Percentiles rank a stretch among this genome's conserved stretches.
phyloP scores from a whole-genome alignment of 768 basidiomycete genomes.

The Tylopilus sp. region DNA sequence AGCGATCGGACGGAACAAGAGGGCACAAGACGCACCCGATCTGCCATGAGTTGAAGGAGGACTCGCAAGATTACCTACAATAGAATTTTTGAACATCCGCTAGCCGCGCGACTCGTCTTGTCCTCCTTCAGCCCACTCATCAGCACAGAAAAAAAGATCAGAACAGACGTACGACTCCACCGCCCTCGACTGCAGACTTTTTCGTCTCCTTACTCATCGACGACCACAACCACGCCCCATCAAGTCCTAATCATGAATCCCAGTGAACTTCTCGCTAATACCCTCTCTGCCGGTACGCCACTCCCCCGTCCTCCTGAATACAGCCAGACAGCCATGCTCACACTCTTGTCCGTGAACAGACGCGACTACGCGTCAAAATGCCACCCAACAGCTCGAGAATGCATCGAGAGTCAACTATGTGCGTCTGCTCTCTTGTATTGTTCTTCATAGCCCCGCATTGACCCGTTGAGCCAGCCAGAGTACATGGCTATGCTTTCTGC shows the following conservation, averaged over 20 bases:
- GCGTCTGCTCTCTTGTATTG: conserved; percentile 41
- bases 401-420: conserved; percentile 90
- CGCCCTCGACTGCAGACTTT: conserved; percentile 11
- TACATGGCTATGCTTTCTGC: conserved; percentile 90
- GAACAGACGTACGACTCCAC: conserved; percentile 10
- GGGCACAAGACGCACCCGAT: conserved; percentile 25
- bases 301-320: conserved; percentile 29
- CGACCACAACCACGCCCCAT: conserved; percentile 22
- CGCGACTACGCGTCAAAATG: conserved; percentile 86
- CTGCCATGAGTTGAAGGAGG: conserved; percentile 24
- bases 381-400: conserved; percentile 83
- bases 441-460: background rate
- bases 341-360: conserved; percentile 47
- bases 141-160: conserved; percentile 8
- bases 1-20: background rate
- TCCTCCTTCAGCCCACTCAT: conserved; percentile 24
- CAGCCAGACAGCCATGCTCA: conserved; percentile 28
- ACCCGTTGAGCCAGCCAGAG: conserved; percentile 57
- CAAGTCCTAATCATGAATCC: conserved; percentile 72
- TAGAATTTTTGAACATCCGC: conserved; percentile 33
- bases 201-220: conserved; percentile 17
- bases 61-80: conserved; percentile 12
- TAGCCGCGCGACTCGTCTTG: conserved; percentile 29
- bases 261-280: conserved; percentile 85
- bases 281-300: conserved; percentile 81